phyloP scores from a whole-genome alignment of 2,329 filamentous ascomycete species.

The Colletotrichum gigasporum region DNA sequence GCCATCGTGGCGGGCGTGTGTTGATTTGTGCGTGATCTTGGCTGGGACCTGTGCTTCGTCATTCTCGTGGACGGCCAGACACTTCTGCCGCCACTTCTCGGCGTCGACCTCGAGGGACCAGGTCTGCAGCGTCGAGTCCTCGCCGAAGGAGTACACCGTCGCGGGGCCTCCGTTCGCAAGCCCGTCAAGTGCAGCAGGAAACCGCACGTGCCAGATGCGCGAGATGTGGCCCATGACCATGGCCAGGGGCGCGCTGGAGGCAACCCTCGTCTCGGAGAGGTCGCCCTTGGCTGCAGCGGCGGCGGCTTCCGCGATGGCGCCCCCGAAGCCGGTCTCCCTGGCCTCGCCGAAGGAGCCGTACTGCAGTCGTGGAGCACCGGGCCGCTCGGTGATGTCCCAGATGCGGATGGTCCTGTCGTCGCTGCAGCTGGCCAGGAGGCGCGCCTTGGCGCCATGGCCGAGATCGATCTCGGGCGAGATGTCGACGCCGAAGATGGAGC shows the following conservation, averaged over 20 bases:
- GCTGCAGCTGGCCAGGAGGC: conserved; percentile 90
- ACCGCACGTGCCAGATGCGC: conserved; percentile 87
- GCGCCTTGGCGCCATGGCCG: conserved; percentile 49
- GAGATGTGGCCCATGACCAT: conserved; percentile 87
- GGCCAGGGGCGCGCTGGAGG: conserved; percentile 62
- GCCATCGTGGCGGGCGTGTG: conserved; percentile 75
- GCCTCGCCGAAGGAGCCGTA: conserved; percentile 42
- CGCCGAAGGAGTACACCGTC: conserved; percentile 80
- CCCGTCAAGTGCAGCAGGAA: conserved; percentile 53
- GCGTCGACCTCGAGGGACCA: conserved; percentile 68
- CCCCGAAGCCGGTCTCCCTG: conserved; percentile 70
- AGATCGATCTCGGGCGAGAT: conserved; percentile 69
- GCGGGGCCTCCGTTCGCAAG: conserved; percentile 41
- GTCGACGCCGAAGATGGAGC: conserved; percentile 90
- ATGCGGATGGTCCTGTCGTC: conserved; percentile 91
- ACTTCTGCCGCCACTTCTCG: conserved; percentile 26
- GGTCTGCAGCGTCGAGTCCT: conserved; percentile 80
- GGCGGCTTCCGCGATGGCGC: conserved; percentile 39
- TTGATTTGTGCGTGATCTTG: conserved; percentile 61
- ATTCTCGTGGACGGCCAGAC: conserved; percentile 9
- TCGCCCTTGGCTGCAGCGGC: conserved; percentile 37
- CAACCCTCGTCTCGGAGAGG: conserved; percentile 36
- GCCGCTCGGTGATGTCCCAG: conserved; percentile 79
- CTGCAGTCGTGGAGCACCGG: conserved; percentile 34
- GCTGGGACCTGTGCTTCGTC: conserved; percentile 27